Conservation (phyloP, 352 stramenopile species). For the Globisporangium cylindrosporum region DNA sequence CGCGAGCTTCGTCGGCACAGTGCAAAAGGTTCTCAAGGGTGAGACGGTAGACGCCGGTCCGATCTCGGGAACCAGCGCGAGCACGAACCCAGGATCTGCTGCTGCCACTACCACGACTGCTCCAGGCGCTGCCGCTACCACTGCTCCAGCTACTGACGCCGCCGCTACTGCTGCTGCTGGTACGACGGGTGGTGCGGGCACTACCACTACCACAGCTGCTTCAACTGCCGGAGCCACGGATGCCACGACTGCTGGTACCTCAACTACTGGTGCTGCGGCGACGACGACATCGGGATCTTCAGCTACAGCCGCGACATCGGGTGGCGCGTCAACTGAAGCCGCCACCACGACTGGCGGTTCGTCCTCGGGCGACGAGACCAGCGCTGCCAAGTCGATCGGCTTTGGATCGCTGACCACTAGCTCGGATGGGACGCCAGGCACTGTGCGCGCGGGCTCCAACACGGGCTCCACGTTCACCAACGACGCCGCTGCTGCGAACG, state of each 20-base stretch:
- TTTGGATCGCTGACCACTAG: conserved; percentile 13
- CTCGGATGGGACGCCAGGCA: conserved; percentile 10
- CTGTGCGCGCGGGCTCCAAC: conserved; percentile 13
- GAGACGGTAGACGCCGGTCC: conserved; percentile 24
- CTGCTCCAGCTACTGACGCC: conserved; percentile 1
- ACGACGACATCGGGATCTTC: conserved; percentile 5
- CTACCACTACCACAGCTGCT: neutral
- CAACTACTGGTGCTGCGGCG: neutral
- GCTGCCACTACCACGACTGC: conserved; percentile 1
- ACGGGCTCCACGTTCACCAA: conserved; percentile 22
- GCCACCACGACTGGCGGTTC: neutral
- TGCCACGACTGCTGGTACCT: neutral
- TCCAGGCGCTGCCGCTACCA: neutral
- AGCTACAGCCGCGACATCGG: neutral
- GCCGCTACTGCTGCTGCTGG: neutral
- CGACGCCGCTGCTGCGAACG: neutral
- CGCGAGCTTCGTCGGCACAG: conserved; percentile 44
- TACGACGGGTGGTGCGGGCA: neutral
- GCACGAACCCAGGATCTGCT: conserved; percentile 12
- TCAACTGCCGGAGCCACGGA: conserved; percentile 1
- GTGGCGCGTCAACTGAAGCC: neutral
- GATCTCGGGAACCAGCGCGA: conserved; percentile 11
- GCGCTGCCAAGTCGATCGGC: conserved; percentile 12
- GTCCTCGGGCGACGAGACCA: neutral
- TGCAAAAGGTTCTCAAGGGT: conserved; percentile 48